Evolutionary conservation across 176 grass and related monocot species (phyloP).

Genomic region (Raddia distichophylla): DNA sequence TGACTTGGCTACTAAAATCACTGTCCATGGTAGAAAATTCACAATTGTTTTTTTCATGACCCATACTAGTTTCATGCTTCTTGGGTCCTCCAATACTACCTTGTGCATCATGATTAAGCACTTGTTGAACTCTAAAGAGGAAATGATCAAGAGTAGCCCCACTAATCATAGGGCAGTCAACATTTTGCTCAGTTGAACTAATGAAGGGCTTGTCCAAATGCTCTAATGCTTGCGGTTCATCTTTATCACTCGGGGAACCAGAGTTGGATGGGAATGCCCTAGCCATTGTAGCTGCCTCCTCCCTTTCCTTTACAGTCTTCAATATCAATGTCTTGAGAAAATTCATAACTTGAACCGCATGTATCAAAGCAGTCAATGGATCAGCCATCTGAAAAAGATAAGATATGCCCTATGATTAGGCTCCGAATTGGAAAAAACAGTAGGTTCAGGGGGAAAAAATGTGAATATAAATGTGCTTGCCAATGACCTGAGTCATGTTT

Average conservation of each 20-base stretch:
- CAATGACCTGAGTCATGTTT: conserved; percentile 90
- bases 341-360: conserved; percentile 98
- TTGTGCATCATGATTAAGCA: conserved; percentile 40
- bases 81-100: conserved; percentile 22
- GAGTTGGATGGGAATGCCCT: conserved; percentile 45
- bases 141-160: conserved; percentile 67
- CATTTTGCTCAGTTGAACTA: conserved; percentile 38
- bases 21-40: conserved; percentile 6
- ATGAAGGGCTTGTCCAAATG: conserved; percentile 30
- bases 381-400: conserved; percentile 79
- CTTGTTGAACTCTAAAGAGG: conserved; percentile 54
- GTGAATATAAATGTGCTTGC: conserved; percentile 14
- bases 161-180: conserved; percentile 55
- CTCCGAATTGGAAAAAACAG: not conserved
- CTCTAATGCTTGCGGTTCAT: conserved; percentile 50
- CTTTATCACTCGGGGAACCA: conserved; percentile 71
- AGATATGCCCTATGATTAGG: conserved; percentile 6
- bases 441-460: not conserved
- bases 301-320: conserved; percentile 73
- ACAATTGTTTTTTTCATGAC: conserved; percentile 19
- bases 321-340: conserved; percentile 86
- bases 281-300: conserved; percentile 44
- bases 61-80: conserved; percentile 25
- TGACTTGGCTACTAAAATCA: conserved; percentile 39
- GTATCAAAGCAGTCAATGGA: conserved; percentile 91